Evolutionary conservation across 2,329 filamentous ascomycete species (phyloP).

Genomic region (Paecilomyces niveus): DNA sequence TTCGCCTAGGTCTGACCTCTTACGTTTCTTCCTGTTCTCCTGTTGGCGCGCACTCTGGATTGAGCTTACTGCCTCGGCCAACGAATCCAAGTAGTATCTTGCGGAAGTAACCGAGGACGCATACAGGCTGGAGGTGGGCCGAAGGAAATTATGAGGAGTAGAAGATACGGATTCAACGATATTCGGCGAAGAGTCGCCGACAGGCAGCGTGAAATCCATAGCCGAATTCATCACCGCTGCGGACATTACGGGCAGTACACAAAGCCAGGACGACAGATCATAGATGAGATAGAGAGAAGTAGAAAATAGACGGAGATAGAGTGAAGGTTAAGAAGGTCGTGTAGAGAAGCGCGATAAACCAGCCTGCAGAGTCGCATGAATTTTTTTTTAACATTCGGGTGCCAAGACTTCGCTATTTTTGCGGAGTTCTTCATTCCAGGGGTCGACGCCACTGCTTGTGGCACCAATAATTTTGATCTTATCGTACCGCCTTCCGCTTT

Average conservation of each 20-base stretch:
- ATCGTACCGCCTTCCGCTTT: no score
- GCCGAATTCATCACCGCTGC: background rate
- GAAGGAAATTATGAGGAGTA: slow-evolving; percentile 68
- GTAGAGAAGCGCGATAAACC: background rate
- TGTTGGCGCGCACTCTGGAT: slow-evolving; percentile 63
- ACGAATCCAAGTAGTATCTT: slow-evolving; percentile 72
- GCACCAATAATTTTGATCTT: no score
- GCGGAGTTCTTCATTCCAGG: background rate
- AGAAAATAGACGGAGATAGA: background rate
- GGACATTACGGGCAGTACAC: background rate
- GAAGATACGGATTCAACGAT: slow-evolving; percentile 39
- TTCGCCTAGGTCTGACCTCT: slow-evolving; percentile 51
- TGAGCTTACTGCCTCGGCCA: slow-evolving; percentile 67
- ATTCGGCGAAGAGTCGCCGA: background rate
- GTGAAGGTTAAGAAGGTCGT: background rate
- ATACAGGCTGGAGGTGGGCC: slow-evolving; percentile 60
- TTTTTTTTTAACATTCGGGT: background rate
- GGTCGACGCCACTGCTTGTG: no score
- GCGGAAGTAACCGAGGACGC: slow-evolving; percentile 64
- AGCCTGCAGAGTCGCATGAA: background rate
- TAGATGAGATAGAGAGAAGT: background rate
- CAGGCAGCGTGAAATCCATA: background rate
- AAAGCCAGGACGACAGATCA: background rate
- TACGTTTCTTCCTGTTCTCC: slow-evolving; percentile 66
- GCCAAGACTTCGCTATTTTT: background rate